These are phyloP conservation scores for Fusarium fujikuroi DNA, from an alignment of 2,329 filamentous ascomycete genomes.

Conservation along the genomic window DNA sequence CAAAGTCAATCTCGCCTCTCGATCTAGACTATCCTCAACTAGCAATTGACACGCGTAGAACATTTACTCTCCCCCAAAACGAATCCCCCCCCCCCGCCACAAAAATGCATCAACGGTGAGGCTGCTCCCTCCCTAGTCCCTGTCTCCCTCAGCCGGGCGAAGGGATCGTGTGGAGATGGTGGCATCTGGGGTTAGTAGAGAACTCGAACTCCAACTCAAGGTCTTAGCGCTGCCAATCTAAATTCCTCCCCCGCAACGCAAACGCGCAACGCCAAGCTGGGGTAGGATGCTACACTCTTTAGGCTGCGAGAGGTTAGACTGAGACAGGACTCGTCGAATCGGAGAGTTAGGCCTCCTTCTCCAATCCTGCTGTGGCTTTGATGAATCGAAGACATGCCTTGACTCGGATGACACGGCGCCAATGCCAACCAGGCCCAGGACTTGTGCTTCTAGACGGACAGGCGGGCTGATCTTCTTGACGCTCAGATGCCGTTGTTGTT, in stretches of 20 bases:
- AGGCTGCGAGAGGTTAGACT: conserved; percentile 23
- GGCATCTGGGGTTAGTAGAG: conserved; percentile 20
- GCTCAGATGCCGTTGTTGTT: conserved; percentile 12
- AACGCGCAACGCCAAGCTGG: conserved; percentile 16
- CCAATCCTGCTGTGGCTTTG: conserved; percentile 9
- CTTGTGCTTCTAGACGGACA: conserved; percentile 29
- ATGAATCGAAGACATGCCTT: conserved; percentile 30
- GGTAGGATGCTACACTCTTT: conserved; percentile 20
- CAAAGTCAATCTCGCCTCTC: conserved; percentile 2
- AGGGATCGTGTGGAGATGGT: conserved; percentile 43
- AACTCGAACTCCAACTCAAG: conserved; percentile 35
- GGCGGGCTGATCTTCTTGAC: conserved; percentile 34
- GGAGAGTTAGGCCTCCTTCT: not conserved
- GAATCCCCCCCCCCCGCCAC: conserved; percentile 23
- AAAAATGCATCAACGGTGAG: conserved; percentile 28
- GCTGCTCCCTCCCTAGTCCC: not conserved
- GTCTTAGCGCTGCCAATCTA: conserved; percentile 22
- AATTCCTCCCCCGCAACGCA: conserved; percentile 40
- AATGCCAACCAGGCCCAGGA: not conserved
- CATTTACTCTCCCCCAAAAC: not conserved
- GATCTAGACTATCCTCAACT: conserved; percentile 1
- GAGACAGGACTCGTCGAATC: conserved; percentile 8
- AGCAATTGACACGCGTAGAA: not conserved
- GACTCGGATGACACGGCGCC: conserved; percentile 24
- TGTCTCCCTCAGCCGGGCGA: conserved; percentile 35